Percentiles rank a stretch among this genome's conserved stretches.
These are phyloP conservation scores for Coelastrella sp. DNA, from an alignment of 139 green algal species.

Conservation along the genomic window DNA sequence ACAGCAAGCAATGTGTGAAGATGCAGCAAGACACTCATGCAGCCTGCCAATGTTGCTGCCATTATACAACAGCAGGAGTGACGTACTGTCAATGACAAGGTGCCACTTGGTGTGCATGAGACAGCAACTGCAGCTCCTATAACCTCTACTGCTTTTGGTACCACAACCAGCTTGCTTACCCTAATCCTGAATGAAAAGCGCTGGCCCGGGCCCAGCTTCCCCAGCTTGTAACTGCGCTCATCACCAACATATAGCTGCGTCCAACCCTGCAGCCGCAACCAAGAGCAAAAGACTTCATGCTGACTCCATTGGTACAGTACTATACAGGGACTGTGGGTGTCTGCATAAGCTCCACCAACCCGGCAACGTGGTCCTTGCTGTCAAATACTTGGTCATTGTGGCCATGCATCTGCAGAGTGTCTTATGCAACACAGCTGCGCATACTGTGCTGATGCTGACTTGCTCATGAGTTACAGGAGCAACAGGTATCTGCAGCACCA, in stretches of 20 bases:
- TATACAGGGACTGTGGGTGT: no score
- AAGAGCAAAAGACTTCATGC: background rate
- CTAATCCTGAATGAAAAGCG: conserved; percentile 31
- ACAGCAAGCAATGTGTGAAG: background rate
- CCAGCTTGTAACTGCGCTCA: conserved; percentile 63
- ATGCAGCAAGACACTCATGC: no score
- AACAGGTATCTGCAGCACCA: background rate
- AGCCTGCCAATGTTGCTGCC: no score
- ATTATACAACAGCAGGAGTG: no score
- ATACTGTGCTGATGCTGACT: background rate
- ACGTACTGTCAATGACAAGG: background rate
- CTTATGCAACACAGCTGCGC: background rate
- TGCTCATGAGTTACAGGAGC: no score
- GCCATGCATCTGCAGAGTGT: no score
- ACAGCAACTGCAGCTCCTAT: background rate
- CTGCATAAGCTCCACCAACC: no score
- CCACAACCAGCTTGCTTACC: background rate
- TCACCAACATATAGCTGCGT: conserved; percentile 63
- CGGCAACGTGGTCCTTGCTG: no score
- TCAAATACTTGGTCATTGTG: background rate
- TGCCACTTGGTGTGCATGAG: background rate
- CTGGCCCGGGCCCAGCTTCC: conserved; percentile 42
- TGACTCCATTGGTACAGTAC: background rate
- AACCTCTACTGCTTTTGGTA: background rate
- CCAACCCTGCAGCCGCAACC: conserved; percentile 54